phyloP scores from a whole-genome alignment of 495 filamentous ascomycete species.

The Xylaria bambusicola region DNA sequence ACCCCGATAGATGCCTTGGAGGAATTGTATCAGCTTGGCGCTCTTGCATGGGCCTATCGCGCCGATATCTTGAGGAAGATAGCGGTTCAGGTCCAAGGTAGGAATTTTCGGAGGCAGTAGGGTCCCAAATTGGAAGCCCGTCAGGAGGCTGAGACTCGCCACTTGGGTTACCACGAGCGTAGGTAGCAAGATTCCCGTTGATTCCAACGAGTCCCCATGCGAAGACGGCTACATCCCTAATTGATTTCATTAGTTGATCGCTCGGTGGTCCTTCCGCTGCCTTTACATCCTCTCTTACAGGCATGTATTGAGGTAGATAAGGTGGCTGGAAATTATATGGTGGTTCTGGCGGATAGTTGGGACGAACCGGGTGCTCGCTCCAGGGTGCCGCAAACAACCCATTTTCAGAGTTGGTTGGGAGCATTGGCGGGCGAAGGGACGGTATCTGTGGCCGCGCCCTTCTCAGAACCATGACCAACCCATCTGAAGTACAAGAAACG shows the following conservation, averaged over 20 bases:
- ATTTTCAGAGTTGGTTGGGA: constrained; percentile 56
- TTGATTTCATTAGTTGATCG: constrained; percentile 73
- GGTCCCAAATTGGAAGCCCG: constrained; percentile 59
- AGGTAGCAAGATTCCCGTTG: constrained; percentile 72
- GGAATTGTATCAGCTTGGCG: constrained; percentile 10
- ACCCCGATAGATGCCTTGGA: constrained; percentile 14
- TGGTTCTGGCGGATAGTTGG: constrained; percentile 43
- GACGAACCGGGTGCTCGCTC: constrained; percentile 62
- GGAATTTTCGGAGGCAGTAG: constrained; percentile 20
- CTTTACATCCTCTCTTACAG: constrained; percentile 45
- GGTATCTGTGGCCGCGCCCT: constrained; percentile 72
- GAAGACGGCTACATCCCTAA: constrained; percentile 82
- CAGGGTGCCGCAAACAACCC: constrained; percentile 79
- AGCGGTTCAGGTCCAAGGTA: constrained; percentile 26
- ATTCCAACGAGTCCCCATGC: constrained; percentile 81
- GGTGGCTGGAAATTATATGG: constrained; percentile 46
- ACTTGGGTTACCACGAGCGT: constrained; percentile 60
- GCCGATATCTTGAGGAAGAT: constrained; percentile 19
- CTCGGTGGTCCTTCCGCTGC: constrained; percentile 53
- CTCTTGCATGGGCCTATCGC: not conserved
- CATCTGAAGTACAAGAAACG: constrained; percentile 87
- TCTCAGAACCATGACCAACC: constrained; percentile 80
- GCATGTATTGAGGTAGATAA: constrained; percentile 46
- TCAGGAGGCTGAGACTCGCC: constrained; percentile 61
- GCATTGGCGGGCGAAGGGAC: constrained; percentile 48